phyloP scores from a whole-genome alignment of 2,329 filamentous ascomycete genomes.

The Fusarium stilboides region DNA sequence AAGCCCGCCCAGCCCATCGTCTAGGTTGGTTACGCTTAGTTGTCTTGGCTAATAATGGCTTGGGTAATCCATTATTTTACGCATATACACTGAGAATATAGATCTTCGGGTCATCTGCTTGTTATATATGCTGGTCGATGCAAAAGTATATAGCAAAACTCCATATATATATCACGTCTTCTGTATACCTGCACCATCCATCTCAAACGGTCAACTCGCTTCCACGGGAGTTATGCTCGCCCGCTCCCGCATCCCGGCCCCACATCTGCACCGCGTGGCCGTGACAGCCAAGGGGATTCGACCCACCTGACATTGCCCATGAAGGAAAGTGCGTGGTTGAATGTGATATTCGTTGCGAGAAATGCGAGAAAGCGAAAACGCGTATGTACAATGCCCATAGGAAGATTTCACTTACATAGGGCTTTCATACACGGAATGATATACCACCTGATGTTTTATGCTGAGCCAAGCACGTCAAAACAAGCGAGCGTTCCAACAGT shows the following conservation, averaged over 20 bases:
- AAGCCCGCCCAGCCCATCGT: neutral
- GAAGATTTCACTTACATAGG: no score
- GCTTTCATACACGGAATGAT: no score
- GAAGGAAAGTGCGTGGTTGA: neutral
- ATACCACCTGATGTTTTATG: no score
- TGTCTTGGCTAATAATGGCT: neutral
- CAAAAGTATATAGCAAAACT: neutral
- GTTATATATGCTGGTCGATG: neutral
- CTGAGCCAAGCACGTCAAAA: conserved; percentile 1
- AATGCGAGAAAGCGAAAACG: conserved; percentile 36
- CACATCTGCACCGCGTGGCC: conserved; percentile 40
- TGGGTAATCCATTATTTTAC: neutral
- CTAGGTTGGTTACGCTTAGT: neutral
- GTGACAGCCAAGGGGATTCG: conserved; percentile 12
- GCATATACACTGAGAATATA: neutral
- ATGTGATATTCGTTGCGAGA: neutral
- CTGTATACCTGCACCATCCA: neutral
- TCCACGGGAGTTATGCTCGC: conserved; percentile 36
- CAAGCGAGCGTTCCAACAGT: neutral
- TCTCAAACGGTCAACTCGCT: conserved; percentile 2
- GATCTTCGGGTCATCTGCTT: neutral
- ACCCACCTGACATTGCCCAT: neutral
- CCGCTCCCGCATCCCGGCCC: conserved; percentile 38
- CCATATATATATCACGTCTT: neutral
- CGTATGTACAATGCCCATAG: neutral